These are phyloP conservation scores for Amylostereum areolatum DNA, from an alignment of 1,284 basidiomycete species.

Conservation along the genomic window DNA sequence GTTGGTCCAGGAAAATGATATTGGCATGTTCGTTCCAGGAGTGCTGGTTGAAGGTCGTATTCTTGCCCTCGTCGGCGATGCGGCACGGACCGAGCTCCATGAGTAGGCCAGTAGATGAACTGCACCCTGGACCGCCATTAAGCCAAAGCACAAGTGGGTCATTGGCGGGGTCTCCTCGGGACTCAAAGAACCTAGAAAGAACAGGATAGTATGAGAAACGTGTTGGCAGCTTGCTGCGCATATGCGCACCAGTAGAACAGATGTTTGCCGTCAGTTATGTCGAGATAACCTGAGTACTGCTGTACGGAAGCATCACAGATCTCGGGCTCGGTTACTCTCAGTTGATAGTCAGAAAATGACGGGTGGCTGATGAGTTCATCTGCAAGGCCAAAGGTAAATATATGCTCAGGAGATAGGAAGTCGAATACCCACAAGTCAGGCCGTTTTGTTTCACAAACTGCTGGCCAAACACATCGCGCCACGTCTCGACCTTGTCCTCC, in stretches of 20 bases:
- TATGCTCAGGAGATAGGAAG: background rate
- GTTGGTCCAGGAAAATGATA: slow-evolving; percentile 81
- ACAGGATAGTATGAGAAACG: background rate
- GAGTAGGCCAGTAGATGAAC: slow-evolving; percentile 73
- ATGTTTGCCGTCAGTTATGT: slow-evolving; percentile 81
- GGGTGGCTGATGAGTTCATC: slow-evolving; percentile 74
- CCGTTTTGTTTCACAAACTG: slow-evolving; percentile 63
- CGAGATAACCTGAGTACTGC: slow-evolving; percentile 87
- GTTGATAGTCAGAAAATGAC: slow-evolving; percentile 61
- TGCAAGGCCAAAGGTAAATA: slow-evolving; percentile 21
- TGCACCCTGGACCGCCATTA: slow-evolving; percentile 81
- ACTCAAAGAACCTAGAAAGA: slow-evolving; percentile 76
- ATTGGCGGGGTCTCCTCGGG: slow-evolving; percentile 61
- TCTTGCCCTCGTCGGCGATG: slow-evolving; percentile 61
- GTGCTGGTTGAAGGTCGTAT: slow-evolving; percentile 63
- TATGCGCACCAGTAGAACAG: slow-evolving; percentile 77
- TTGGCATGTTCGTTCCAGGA: slow-evolving; percentile 34
- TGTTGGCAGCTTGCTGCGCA: slow-evolving; percentile 11
- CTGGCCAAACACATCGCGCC: slow-evolving; percentile 31
- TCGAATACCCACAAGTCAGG: slow-evolving; percentile 45
- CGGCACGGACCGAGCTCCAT: slow-evolving; percentile 87
- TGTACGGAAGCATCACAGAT: slow-evolving; percentile 82
- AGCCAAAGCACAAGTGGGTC: slow-evolving; percentile 88
- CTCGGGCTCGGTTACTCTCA: slow-evolving; percentile 68
- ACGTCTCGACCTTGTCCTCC: background rate